A percentile compares a stretch with the other conserved stretches of the same genome.
phyloP scores from a whole-genome alignment of 2,329 filamentous ascomycete genomes.

The Aspergillus aculeatinus region DNA sequence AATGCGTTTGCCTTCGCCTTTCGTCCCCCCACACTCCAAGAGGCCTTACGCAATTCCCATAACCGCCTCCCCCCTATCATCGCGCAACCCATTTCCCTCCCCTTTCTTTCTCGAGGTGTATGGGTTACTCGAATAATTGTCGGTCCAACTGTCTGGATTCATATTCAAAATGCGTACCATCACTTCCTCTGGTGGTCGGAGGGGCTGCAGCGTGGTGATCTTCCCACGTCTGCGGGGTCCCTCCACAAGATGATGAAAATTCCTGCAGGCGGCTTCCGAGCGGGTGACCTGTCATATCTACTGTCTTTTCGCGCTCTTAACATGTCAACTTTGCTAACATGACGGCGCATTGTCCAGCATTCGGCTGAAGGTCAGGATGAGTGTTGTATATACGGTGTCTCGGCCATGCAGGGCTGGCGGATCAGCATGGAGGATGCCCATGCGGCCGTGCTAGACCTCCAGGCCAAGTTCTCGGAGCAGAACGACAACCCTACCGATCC shows the following conservation, averaged over 20 bases:
- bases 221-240: conserved; percentile 14
- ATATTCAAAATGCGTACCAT: background rate
- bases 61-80: conserved; percentile 8
- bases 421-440: conserved; percentile 99
- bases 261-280: conserved; percentile 11
- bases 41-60: conserved; percentile 22
- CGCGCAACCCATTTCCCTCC: conserved; percentile 1
- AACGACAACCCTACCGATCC: conserved; percentile 61
- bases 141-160: background rate
- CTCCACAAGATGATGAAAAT: conserved; percentile 17
- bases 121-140: background rate
- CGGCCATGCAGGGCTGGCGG: conserved; percentile 99
- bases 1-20: conserved; percentile 20
- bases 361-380: conserved; percentile 92
- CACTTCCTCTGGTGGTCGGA: background rate
- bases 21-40: conserved; percentile 28
- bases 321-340: conserved; percentile 12
- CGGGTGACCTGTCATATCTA: conserved; percentile 12
- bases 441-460: conserved; percentile 82
- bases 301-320: background rate
- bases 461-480: conserved; percentile 55
- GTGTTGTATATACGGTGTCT: conserved; percentile 87
- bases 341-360: conserved; percentile 54
- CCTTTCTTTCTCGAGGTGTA: conserved; percentile 1
- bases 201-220: conserved; percentile 12